Conservation (phyloP, 2,329 filamentous ascomycete genomes). For the Fusarium pseudograminearum region DNA sequence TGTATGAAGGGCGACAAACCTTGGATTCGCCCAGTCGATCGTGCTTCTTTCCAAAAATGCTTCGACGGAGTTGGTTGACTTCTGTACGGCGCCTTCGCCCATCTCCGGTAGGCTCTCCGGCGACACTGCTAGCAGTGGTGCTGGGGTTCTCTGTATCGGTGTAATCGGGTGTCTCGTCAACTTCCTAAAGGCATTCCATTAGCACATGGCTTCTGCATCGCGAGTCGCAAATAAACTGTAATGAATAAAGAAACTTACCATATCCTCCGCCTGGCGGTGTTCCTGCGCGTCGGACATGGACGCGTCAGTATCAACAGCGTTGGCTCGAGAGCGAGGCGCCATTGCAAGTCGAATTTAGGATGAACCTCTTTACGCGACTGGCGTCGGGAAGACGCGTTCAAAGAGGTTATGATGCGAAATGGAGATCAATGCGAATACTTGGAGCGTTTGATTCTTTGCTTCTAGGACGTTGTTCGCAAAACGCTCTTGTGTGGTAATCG, state of each 20-base stretch:
- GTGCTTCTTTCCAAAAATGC: slow-evolving; percentile 94
- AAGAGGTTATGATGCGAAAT: slow-evolving; percentile 34
- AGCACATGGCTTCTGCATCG: slow-evolving; percentile 20
- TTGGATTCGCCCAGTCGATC: slow-evolving; percentile 92
- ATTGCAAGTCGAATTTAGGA: slow-evolving; percentile 55
- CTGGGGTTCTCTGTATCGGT: slow-evolving; percentile 76
- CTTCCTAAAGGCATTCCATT: slow-evolving; percentile 58
- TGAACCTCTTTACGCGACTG: slow-evolving; percentile 67
- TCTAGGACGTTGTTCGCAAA: slow-evolving; percentile 6
- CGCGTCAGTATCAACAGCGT: slow-evolving; percentile 69
- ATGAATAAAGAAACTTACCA: slow-evolving; percentile 55
- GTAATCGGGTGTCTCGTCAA: slow-evolving; percentile 75
- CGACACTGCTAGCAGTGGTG: slow-evolving; percentile 84
- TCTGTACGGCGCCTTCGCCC: slow-evolving; percentile 88
- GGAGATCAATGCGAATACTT: slow-evolving; percentile 15
- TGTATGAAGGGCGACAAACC: slow-evolving; percentile 61
- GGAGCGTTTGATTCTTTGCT: not conserved
- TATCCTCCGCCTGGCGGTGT: slow-evolving; percentile 59
- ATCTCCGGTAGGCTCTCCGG: slow-evolving; percentile 78
- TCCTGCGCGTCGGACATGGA: slow-evolving; percentile 72
- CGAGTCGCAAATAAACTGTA: not conserved
- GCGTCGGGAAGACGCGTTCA: slow-evolving; percentile 60
- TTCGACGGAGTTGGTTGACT: slow-evolving; percentile 89
- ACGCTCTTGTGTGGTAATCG: slow-evolving; percentile 18
- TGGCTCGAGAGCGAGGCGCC: slow-evolving; percentile 67